Conservation (phyloP, 441 rosid species). For the Dalechampia spathulata region DNA sequence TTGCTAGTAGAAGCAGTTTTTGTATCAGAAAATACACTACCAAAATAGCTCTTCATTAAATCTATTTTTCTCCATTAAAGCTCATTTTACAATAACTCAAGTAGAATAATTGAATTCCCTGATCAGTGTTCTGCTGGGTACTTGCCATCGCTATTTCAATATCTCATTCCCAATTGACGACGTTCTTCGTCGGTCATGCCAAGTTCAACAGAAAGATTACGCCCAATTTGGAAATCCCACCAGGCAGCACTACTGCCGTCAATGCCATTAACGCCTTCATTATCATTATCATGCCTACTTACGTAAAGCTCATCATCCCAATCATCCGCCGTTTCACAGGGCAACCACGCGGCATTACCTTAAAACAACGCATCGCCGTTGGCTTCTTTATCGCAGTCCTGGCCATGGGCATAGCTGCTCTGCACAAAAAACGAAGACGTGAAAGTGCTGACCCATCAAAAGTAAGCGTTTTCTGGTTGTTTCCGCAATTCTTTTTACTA, state of each 20-base stretch:
- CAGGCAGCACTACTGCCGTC: slow-evolving; percentile 41
- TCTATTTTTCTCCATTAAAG: no score
- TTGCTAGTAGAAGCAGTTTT: no score
- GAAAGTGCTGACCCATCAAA: neutral
- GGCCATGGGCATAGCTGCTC: slow-evolving; percentile 37
- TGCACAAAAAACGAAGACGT: slow-evolving; percentile 42
- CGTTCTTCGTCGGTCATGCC: slow-evolving; percentile 50
- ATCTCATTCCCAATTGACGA: slow-evolving; percentile 44
- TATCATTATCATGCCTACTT: slow-evolving; percentile 50
- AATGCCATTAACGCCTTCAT: slow-evolving; percentile 38
- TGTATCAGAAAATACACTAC: no score
- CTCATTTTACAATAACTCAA: slow-evolving; percentile 55
- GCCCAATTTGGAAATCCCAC: slow-evolving; percentile 37
- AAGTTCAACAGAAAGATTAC: slow-evolving; percentile 31
- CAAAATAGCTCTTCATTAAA: no score
- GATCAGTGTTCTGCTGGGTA: slow-evolving; percentile 46
- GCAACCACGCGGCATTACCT: slow-evolving; percentile 45
- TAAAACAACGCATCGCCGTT: slow-evolving; percentile 57
- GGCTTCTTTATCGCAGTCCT: slow-evolving; percentile 45
- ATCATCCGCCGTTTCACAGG: slow-evolving; percentile 32
- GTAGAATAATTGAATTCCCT: slow-evolving; percentile 56
- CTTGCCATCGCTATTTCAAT: slow-evolving; percentile 42
- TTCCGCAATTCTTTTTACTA: slow-evolving; percentile 42
- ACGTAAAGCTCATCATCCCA: slow-evolving; percentile 44
- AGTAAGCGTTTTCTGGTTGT: slow-evolving; percentile 50